A percentile compares a stretch with the other conserved stretches of the same genome.
Conservation (phyloP, 768 basidiomycete species). For the Tricholoma flavovirens region DNA sequence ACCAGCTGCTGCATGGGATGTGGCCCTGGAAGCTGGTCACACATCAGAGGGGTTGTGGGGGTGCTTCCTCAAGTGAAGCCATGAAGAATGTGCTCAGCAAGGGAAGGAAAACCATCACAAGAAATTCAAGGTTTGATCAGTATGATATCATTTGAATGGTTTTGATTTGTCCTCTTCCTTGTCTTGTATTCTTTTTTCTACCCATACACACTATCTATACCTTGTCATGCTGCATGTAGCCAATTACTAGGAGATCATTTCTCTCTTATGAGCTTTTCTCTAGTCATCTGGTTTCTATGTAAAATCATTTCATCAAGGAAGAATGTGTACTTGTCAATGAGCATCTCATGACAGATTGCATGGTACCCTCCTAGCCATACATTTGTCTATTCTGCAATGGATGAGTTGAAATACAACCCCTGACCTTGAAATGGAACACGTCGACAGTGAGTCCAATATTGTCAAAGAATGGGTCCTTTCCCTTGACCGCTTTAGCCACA, state of each 20-base stretch:
- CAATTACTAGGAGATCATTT: background rate
- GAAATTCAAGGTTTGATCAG: background rate
- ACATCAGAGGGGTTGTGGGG: background rate
- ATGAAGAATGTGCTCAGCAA: background rate
- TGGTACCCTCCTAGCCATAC: too few relatives aligned
- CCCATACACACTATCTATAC: background rate
- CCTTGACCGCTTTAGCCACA: constrained; percentile 1
- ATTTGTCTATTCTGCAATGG: constrained; percentile 34
- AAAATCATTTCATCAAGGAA: constrained; percentile 23
- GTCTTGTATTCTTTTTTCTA: too few relatives aligned
- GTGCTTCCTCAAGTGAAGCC: background rate
- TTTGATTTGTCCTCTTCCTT: background rate
- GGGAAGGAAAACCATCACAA: background rate
- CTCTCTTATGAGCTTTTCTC: too few relatives aligned
- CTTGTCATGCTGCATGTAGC: background rate
- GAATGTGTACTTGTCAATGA: constrained; percentile 25
- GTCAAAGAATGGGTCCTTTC: too few relatives aligned
- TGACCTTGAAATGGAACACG: constrained; percentile 31
- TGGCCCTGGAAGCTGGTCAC: background rate
- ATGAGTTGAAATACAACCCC: constrained; percentile 39
- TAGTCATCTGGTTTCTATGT: background rate
- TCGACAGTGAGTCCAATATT: too few relatives aligned
- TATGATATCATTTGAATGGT: background rate
- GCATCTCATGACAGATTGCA: too few relatives aligned
- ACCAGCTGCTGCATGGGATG: background rate